These are phyloP conservation scores for Globisporangium paroecandrum DNA, from an alignment of 352 stramenopile species.

Conservation along the genomic window DNA sequence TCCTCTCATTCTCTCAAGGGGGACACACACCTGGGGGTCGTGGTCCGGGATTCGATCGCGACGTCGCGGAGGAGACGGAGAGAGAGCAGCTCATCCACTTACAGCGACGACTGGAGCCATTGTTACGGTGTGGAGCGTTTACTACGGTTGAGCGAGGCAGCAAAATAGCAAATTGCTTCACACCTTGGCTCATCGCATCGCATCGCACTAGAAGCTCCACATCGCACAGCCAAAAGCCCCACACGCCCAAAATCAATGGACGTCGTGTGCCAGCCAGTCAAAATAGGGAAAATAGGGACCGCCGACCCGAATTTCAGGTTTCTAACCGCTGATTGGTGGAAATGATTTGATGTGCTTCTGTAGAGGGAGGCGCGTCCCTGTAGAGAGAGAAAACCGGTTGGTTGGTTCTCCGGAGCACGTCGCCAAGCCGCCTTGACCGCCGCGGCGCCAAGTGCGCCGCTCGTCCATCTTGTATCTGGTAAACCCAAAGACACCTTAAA, in stretches of 20 bases:
- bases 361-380: conserved; percentile 24
- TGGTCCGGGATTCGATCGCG: neutral
- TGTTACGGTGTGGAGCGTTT: conserved; percentile 25
- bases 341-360: conserved; percentile 19
- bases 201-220: neutral
- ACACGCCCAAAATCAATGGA: conserved; percentile 30
- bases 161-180: conserved; percentile 26
- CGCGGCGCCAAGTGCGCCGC: neutral
- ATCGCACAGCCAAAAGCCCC: neutral
- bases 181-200: neutral
- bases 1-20: neutral
- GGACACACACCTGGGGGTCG: conserved; percentile 12
- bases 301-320: neutral
- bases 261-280: conserved; percentile 14
- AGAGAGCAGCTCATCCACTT: conserved; percentile 25
- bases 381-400: conserved; percentile 51
- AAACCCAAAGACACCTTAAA: conserved; percentile 88
- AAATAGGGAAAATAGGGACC: neutral
- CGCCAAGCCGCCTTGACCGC: neutral
- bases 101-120: conserved; percentile 52
- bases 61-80: neutral
- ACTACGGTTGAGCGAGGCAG: conserved; percentile 27
- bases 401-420: conserved; percentile 26
- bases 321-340: conserved; percentile 30
- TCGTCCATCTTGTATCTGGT: conserved; percentile 88